Evolutionary conservation across 768 basidiomycete species (phyloP).

Genomic region (Sarcodon aspratus): DNA sequence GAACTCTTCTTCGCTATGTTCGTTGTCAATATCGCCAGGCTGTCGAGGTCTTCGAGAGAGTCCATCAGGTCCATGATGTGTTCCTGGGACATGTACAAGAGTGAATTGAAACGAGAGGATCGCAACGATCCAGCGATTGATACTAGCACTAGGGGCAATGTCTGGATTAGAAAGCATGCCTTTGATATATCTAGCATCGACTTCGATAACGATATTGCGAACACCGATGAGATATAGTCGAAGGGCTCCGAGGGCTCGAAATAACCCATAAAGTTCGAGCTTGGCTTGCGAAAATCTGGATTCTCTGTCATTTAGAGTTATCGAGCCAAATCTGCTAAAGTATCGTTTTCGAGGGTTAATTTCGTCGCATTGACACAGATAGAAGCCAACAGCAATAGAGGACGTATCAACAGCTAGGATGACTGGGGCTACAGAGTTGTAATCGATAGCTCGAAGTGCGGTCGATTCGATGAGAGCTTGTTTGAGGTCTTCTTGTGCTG

Average conservation of each 20-base stretch:
- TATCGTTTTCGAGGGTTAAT: conserved; percentile 5
- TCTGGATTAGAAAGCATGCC: not conserved
- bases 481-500: conserved; percentile 8
- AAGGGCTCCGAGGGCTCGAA: conserved; percentile 4
- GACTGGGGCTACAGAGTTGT: conserved; percentile 1
- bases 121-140: not conserved
- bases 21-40: not conserved
- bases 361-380: conserved; percentile 12
- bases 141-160: not conserved
- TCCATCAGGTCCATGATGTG: not conserved
- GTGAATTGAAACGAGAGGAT: not conserved
- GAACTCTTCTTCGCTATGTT: not conserved
- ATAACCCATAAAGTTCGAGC: conserved; percentile 12
- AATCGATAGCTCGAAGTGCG: conserved; percentile 5
- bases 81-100: not conserved
- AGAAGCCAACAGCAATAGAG: conserved; percentile 8
- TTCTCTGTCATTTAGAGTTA: conserved; percentile 18
- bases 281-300: not conserved
- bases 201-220: not conserved
- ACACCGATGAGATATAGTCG: not conserved
- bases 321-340: conserved; percentile 23
- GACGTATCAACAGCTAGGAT: conserved; percentile 10
- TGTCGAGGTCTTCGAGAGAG: not conserved
- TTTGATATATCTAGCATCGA: not conserved
- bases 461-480: not conserved